phyloP scores from a whole-genome alignment of 2,329 filamentous ascomycete species.

The Exophiala aquamarina region DNA sequence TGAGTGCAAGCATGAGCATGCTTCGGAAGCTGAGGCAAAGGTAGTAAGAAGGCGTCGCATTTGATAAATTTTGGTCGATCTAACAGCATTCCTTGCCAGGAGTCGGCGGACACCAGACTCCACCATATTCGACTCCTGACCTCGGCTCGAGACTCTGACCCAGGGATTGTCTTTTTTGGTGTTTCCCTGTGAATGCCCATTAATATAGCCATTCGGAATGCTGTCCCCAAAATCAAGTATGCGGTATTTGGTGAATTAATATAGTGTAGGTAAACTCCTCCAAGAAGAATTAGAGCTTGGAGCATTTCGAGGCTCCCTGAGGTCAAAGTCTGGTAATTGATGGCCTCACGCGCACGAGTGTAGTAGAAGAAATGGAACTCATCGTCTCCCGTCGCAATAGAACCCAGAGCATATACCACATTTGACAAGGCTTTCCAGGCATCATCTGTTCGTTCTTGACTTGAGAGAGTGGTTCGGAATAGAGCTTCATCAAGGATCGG shows the following conservation, averaged over 20 bases:
- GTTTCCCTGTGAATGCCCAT: conserved; percentile 34
- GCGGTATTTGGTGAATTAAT: conserved; percentile 26
- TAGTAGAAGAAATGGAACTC: conserved; percentile 69
- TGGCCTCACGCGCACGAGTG: conserved; percentile 50
- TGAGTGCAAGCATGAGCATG: too few species aligned
- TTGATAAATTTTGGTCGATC: conserved; percentile 4
- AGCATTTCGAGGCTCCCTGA: conserved; percentile 23
- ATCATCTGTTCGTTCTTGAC: conserved; percentile 63
- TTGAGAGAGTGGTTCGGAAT: conserved; percentile 65
- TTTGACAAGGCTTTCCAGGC: conserved; percentile 72
- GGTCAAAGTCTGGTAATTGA: conserved; percentile 12
- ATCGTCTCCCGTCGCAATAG: conserved; percentile 63
- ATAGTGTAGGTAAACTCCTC: conserved; percentile 24
- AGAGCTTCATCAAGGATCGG: conserved; percentile 71
- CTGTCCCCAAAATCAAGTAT: conserved; percentile 32
- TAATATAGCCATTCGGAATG: conserved; percentile 39
- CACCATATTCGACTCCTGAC: conserved; percentile 11
- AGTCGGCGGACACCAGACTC: conserved; percentile 7
- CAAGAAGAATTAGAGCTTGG: conserved; percentile 24
- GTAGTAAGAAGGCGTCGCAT: conserved; percentile 8
- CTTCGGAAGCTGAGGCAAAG: background rate
- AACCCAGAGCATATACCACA: conserved; percentile 73
- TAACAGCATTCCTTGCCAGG: conserved; percentile 9
- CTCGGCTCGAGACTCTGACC: conserved; percentile 9
- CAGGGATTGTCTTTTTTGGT: too few species aligned